phyloP scores from a whole-genome alignment of 805 yeast genomes.

The Ogataea ganodermae region DNA sequence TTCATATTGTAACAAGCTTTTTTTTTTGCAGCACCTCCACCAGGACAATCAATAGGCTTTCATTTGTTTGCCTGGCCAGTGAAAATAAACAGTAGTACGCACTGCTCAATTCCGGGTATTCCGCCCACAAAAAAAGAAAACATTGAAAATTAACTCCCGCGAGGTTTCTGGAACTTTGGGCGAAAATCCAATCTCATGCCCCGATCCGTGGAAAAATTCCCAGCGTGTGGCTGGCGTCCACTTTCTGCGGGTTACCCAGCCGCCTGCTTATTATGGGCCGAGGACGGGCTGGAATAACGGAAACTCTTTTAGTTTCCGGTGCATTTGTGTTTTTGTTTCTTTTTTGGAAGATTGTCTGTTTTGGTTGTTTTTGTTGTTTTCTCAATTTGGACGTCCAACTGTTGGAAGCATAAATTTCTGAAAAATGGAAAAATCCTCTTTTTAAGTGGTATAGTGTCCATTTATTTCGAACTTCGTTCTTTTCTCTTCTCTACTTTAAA shows the following conservation, averaged over 20 bases:
- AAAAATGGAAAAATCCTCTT: slow-evolving; percentile 14
- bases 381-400: slow-evolving; percentile 21
- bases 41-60: not conserved
- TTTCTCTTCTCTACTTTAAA: slow-evolving; percentile 10
- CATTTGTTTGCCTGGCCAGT: slow-evolving; percentile 4
- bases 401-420: slow-evolving; percentile 17
- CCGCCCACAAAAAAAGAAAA: slow-evolving; percentile 6
- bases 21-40: slow-evolving; percentile 5
- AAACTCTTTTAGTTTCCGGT: slow-evolving; percentile 6
- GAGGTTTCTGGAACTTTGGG: slow-evolving; percentile 8
- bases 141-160: slow-evolving; percentile 5
- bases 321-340: slow-evolving; percentile 13
- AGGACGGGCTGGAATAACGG: slow-evolving; percentile 1
- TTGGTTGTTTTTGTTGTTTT: slow-evolving; percentile 18
- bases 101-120: slow-evolving; percentile 3
- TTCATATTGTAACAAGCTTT: not conserved
- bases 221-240: not conserved
- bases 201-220: slow-evolving; percentile 2
- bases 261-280: not conserved
- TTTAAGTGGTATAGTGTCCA: slow-evolving; percentile 21
- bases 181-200: slow-evolving; percentile 5
- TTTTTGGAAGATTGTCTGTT: slow-evolving; percentile 16
- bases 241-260: not conserved
- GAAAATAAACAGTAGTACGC: not conserved
- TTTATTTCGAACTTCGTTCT: slow-evolving; percentile 12